These are phyloP conservation scores for Torrubiella hemipterigena DNA, from an alignment of 2,329 filamentous ascomycete species.

Conservation along the genomic window DNA sequence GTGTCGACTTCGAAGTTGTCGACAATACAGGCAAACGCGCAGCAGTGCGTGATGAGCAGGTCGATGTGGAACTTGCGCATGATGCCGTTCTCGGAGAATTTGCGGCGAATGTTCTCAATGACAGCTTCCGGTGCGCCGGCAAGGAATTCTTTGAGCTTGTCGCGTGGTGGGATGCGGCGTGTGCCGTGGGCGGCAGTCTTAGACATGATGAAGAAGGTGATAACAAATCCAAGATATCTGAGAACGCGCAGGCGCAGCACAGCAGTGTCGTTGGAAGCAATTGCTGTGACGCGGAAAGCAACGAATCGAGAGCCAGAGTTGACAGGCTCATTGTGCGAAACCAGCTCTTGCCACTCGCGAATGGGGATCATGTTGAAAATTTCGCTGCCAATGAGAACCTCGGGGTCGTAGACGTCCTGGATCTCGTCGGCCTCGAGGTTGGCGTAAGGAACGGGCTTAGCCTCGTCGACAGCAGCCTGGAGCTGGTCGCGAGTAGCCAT, in stretches of 20 bases:
- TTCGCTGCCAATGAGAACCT: constrained; percentile 53
- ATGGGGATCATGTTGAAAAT: constrained; percentile 57
- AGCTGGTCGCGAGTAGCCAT: constrained; percentile 58
- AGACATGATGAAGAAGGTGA: constrained; percentile 38
- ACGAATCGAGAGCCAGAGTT: constrained; percentile 51
- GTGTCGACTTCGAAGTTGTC: constrained; percentile 66
- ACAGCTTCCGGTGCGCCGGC: constrained; percentile 48
- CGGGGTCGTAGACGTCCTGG: constrained; percentile 60
- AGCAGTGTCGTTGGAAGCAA: constrained; percentile 40
- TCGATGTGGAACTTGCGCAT: constrained; percentile 64
- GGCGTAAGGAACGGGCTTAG: constrained; percentile 61
- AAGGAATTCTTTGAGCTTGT: constrained; percentile 47
- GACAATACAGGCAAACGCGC: constrained; percentile 57
- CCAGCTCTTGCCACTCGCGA: constrained; percentile 61
- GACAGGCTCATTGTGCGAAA: constrained; percentile 45
- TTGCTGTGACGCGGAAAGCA: constrained; percentile 44
- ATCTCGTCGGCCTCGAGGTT: constrained; percentile 56
- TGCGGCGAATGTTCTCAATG: constrained; percentile 54
- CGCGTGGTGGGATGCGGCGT: constrained; percentile 43
- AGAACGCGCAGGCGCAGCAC: constrained; percentile 43
- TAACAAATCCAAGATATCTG: constrained; percentile 46
- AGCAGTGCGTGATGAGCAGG: constrained; percentile 61
- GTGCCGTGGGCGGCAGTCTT: constrained; percentile 34
- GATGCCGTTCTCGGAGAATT: constrained; percentile 51
- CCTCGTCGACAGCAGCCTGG: constrained; percentile 50